Evolutionary conservation across 1,284 basidiomycete species (phyloP).

Genomic region (Chalciporus piperatoides): DNA sequence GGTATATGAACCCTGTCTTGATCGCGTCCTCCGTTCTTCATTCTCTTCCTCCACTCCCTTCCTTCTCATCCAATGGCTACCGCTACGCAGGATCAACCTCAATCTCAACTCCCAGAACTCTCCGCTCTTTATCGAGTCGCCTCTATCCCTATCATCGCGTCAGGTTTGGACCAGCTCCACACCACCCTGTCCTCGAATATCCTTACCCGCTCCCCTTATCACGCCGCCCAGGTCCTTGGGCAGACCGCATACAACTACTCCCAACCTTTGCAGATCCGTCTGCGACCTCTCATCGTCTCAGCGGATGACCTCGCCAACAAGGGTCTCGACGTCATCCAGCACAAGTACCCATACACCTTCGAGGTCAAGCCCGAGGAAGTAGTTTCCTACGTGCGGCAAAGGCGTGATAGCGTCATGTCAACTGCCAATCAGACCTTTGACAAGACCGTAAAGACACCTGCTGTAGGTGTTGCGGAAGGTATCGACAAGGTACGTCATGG

Average conservation of each 20-base stretch:
- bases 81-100: slow-evolving; percentile 29
- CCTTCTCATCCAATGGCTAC: slow-evolving; percentile 36
- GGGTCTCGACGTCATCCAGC: slow-evolving; percentile 69
- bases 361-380: slow-evolving; percentile 68
- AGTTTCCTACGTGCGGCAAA: slow-evolving; percentile 52
- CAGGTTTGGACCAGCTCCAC: slow-evolving; percentile 57
- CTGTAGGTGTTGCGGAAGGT: slow-evolving; percentile 56
- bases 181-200: slow-evolving; percentile 54
- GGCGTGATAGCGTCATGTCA: slow-evolving; percentile 51
- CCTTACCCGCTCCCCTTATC: slow-evolving; percentile 61
- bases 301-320: slow-evolving; percentile 68
- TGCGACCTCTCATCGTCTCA: slow-evolving; percentile 60
- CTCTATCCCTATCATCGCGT: slow-evolving; percentile 66
- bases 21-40: slow-evolving; percentile 9
- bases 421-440: slow-evolving; percentile 65
- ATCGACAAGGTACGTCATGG: slow-evolving; percentile 62
- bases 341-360: slow-evolving; percentile 72
- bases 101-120: slow-evolving; percentile 45
- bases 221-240: slow-evolving; percentile 56
- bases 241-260: slow-evolving; percentile 57
- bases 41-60: slow-evolving; percentile 7
- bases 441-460: slow-evolving; percentile 60
- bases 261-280: slow-evolving; percentile 58
- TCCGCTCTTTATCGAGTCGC: slow-evolving; percentile 60
- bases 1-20: slow-evolving; percentile 32